phyloP scores from a whole-genome alignment of 768 basidiomycete genomes.

The Tylopilus felleus region DNA sequence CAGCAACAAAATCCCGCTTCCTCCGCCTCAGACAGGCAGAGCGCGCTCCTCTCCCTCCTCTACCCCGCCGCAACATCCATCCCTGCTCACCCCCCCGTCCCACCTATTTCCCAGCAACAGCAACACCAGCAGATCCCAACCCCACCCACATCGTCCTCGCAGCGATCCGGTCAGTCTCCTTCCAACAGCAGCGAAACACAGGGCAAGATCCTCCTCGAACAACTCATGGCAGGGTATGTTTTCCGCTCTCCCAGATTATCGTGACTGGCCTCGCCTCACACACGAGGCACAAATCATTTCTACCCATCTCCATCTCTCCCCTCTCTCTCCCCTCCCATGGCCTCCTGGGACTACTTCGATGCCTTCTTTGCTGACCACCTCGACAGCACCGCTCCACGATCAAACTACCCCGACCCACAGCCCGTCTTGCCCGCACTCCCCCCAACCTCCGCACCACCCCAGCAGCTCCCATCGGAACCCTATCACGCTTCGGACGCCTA shows the following conservation, averaged over 20 bases:
- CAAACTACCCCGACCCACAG: slow-evolving; percentile 51
- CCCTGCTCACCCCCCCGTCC: slow-evolving; percentile 19
- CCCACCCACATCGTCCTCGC: slow-evolving; percentile 58
- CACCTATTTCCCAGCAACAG: too few species aligned
- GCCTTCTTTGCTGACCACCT: slow-evolving; percentile 27
- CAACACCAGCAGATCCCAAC: slow-evolving; percentile 62
- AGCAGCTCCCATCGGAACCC: slow-evolving; percentile 14
- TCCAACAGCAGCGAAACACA: slow-evolving; percentile 57
- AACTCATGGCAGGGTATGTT: slow-evolving; percentile 77
- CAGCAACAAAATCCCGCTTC: slow-evolving; percentile 25
- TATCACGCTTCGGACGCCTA: slow-evolving; percentile 43
- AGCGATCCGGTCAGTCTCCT: slow-evolving; percentile 53
- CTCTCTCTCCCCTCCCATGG: slow-evolving; percentile 24
- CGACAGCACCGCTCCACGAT: slow-evolving; percentile 44
- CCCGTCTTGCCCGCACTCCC: slow-evolving; percentile 26
- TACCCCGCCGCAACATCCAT: slow-evolving; percentile 46
- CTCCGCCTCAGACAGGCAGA: slow-evolving; percentile 64
- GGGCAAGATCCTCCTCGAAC: slow-evolving; percentile 73
- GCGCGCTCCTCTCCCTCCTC: slow-evolving; percentile 68
- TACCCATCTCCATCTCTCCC: slow-evolving; percentile 10
- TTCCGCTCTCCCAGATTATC: not conserved
- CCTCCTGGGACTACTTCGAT: slow-evolving; percentile 34
- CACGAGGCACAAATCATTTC: slow-evolving; percentile 29
- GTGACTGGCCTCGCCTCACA: slow-evolving; percentile 24
- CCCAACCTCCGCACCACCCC: slow-evolving; percentile 49